These are phyloP conservation scores for Microcyclospora pomicola DNA, from an alignment of 2,329 filamentous ascomycete species.

Conservation along the genomic window DNA sequence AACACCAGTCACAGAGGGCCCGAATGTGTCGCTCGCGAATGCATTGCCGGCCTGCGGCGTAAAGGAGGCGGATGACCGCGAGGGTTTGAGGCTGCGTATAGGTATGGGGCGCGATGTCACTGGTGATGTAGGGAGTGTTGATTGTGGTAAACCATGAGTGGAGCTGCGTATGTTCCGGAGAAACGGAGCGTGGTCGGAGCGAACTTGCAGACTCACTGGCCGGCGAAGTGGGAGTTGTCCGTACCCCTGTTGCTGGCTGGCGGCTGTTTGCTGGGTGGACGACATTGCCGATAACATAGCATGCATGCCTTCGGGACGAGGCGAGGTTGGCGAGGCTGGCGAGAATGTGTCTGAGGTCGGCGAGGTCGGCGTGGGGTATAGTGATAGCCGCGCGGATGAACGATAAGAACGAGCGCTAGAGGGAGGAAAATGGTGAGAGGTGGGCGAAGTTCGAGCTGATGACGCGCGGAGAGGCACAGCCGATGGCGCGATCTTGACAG, in stretches of 20 bases:
- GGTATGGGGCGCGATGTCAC: constrained; percentile 9
- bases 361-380: not conserved
- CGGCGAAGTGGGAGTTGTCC: constrained; percentile 19
- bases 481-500: not conserved
- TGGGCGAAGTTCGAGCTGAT: not conserved
- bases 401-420: constrained; percentile 1
- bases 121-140: not conserved
- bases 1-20: not conserved
- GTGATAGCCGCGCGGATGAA: not conserved
- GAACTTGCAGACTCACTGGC: constrained; percentile 32
- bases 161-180: constrained; percentile 24
- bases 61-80: constrained; percentile 8
- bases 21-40: not conserved
- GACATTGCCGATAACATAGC: constrained; percentile 1
- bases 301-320: constrained; percentile 1
- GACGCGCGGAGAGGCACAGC: not conserved
- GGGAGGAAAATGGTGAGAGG: not conserved
- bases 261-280: constrained; percentile 2
- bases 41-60: too few species aligned
- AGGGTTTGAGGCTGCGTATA: constrained; percentile 18
- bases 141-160: constrained; percentile 2
- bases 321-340: constrained; percentile 12
- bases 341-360: constrained; percentile 2
- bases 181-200: constrained; percentile 30
- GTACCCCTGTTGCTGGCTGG: constrained; percentile 1